These are phyloP conservation scores for Chlorencoelia australis DNA, from an alignment of 2,329 filamentous ascomycete species.

Conservation along the genomic window DNA sequence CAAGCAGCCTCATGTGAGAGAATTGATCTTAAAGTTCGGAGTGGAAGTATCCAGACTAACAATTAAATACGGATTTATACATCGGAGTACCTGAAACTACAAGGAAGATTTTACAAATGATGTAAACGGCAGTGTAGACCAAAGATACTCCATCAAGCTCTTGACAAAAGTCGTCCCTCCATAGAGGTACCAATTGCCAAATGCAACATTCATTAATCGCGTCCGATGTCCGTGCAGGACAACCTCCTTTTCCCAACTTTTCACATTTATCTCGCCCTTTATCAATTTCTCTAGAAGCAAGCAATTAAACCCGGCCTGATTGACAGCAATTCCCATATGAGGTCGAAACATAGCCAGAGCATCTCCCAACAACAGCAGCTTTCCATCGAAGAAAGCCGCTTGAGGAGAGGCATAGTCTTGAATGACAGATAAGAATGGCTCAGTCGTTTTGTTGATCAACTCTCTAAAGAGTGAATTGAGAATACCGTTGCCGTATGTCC, in stretches of 20 bases:
- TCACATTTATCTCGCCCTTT: constrained; percentile 6
- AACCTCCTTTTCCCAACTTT: constrained; percentile 7
- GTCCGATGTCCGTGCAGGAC: too few relatives aligned
- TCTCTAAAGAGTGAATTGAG: constrained; percentile 19
- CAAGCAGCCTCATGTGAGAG: too few relatives aligned
- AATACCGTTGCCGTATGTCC: constrained; percentile 2
- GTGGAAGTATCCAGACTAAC: too few relatives aligned
- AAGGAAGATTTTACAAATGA: too few relatives aligned
- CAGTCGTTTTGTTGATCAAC: constrained; percentile 30
- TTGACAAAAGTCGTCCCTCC: too few relatives aligned
- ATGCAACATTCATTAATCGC: too few relatives aligned
- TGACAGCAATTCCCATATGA: constrained; percentile 35
- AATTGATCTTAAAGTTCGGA: too few relatives aligned
- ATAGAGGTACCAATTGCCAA: too few relatives aligned
- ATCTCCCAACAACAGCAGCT: constrained; percentile 32
- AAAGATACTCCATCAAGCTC: too few relatives aligned
- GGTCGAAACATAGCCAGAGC: constrained; percentile 35
- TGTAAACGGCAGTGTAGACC: too few relatives aligned
- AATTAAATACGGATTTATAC: too few relatives aligned
- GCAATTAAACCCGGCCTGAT: constrained; percentile 29
- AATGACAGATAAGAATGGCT: constrained; percentile 34
- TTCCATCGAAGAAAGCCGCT: constrained; percentile 29
- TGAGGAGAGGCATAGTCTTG: constrained; percentile 30
- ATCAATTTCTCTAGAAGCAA: constrained; percentile 11
- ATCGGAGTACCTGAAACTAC: too few relatives aligned